A percentile compares a stretch with the other conserved stretches of the same genome.
Conservation (phyloP, 805 yeast genomes). For the Ogataea haglerorum region DNA sequence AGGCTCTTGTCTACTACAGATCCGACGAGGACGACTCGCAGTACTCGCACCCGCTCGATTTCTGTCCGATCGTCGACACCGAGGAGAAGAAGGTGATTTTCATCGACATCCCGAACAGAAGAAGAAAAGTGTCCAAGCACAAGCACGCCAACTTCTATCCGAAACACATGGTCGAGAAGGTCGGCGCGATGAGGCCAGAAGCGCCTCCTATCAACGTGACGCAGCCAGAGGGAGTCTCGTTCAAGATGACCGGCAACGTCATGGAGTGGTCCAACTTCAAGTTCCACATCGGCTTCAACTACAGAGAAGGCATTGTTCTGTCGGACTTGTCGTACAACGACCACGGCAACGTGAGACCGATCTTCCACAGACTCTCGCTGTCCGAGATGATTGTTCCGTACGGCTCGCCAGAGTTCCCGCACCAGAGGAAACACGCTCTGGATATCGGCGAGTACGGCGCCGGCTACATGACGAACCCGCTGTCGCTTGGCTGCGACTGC, state of each 20-base stretch:
- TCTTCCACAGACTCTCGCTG: slow-evolving; percentile 75
- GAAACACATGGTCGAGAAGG: slow-evolving; percentile 55
- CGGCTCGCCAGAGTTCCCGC: slow-evolving; percentile 76
- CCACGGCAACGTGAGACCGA: slow-evolving; percentile 67
- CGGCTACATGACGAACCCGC: slow-evolving; percentile 79
- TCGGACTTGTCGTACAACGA: slow-evolving; percentile 72
- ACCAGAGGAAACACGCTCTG: slow-evolving; percentile 81
- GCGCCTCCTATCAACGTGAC: slow-evolving; percentile 65
- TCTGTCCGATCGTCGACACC: slow-evolving; percentile 79
- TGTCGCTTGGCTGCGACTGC: slow-evolving; percentile 79
- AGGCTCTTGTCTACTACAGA: slow-evolving; percentile 77
- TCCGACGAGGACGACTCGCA: slow-evolving; percentile 69
- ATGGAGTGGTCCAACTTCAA: slow-evolving; percentile 77
- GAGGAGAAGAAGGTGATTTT: slow-evolving; percentile 63
- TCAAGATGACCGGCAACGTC: slow-evolving; percentile 63
- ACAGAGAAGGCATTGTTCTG: slow-evolving; percentile 80
- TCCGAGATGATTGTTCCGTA: slow-evolving; percentile 86
- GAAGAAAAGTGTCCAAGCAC: slow-evolving; percentile 67
- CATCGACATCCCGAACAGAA: slow-evolving; percentile 71
- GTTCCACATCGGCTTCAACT: slow-evolving; percentile 79
- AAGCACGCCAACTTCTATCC: slow-evolving; percentile 72
- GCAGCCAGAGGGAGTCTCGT: slow-evolving; percentile 82
- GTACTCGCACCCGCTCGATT: slow-evolving; percentile 70
- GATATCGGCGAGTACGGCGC: slow-evolving; percentile 89
- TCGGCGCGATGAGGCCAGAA: slow-evolving; percentile 62